Evolutionary conservation across 192 early-diverging fungal genomes (phyloP), one percentile per base, ranked within the genome.

Genomic region (Funneliformis mosseae): DNA sequence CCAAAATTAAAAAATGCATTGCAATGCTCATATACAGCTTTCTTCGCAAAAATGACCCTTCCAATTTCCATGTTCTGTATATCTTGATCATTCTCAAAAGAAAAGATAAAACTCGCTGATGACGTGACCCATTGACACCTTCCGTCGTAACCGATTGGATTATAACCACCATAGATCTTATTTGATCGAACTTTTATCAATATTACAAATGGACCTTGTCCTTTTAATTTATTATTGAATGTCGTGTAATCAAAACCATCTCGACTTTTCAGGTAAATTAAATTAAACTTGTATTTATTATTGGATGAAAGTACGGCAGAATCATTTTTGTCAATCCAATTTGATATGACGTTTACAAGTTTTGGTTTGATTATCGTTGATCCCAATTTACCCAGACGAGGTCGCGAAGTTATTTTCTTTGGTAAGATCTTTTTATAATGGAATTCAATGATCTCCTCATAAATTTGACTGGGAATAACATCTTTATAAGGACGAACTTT

Each of bases 401-500:
- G 33, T 3, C 0, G 33, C 3, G 3, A 33, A 33, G 33, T 33
- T 33, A 33, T 33, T 3, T 0, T 2, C 3, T 33, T 33, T 3
- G 33, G 33, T 33, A 33, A 33, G 33, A 3, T 33, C 0, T 33
- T 33, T 33, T 33, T 9, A 25, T 64, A 10, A 42, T 23, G n/a
- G 12, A n/a, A 71, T 18, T 14, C 11, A 5, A 42, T 46, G 5
- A 71, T n/a, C 14, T 71, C 18, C 5, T 71, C 69, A 42, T 71
- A 71, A 11, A 71, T 12, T 10, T 28, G 0, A 21, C 0, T 8
- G 8, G 69, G 69, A 14, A 71, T 1, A 41, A 42, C 12, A 41
- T 41, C 18, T 46, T 71, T 71, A 23, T 71, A 71, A 41, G 69
- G 69, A 14, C 39, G 5, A 46, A 71, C 43, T 41, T 76, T 27